These are phyloP conservation scores for Umbilicus rupestris DNA, from an alignment of 164 flowering plant species.

Conservation along the genomic window DNA sequence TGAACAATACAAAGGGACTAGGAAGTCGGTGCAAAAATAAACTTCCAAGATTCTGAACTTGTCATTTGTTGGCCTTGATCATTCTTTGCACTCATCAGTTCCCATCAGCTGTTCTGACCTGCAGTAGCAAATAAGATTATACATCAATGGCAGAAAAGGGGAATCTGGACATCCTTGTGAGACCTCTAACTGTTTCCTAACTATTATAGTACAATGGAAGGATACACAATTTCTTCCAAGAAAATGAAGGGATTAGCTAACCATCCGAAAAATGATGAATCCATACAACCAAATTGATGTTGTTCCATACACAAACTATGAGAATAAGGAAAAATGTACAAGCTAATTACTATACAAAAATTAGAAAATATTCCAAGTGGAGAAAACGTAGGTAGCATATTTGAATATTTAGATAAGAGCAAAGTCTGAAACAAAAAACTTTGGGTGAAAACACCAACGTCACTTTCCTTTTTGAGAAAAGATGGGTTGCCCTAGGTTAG, in stretches of 20 bases:
- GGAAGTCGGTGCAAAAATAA: no score
- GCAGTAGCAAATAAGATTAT: slow-evolving; percentile 16
- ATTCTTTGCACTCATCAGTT: slow-evolving; percentile 26
- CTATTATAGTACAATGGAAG: no score
- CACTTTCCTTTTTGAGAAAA: background rate
- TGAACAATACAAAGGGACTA: no score
- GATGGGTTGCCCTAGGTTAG: background rate
- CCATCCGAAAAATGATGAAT: no score
- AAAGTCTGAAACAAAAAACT: background rate
- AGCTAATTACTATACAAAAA: background rate
- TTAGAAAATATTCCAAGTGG: background rate
- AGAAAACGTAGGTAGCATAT: background rate
- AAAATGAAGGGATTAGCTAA: no score
- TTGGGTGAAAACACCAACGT: background rate
- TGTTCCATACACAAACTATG: no score
- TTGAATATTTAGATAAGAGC: background rate
- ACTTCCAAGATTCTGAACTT: no score
- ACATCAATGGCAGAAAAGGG: background rate
- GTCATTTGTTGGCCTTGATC: no score
- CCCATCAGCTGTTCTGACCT: slow-evolving; percentile 52
- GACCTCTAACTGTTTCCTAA: background rate
- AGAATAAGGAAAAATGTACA: background rate
- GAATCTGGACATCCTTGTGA: background rate
- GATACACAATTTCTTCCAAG: no score
- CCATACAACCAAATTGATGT: no score